phyloP scores from a whole-genome alignment of 2,329 filamentous ascomycete genomes.

The Aureobasidium sp. region DNA sequence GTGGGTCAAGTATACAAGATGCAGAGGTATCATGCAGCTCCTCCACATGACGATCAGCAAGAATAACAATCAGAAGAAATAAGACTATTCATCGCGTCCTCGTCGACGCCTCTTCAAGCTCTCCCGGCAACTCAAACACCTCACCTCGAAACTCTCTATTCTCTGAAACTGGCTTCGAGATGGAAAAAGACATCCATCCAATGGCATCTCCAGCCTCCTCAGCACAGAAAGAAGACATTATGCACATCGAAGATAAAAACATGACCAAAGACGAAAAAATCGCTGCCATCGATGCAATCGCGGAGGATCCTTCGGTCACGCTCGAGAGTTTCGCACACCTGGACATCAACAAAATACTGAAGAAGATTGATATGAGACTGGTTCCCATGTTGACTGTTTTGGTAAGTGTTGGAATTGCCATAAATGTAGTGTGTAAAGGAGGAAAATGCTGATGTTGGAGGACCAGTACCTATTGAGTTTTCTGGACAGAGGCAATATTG shows the following conservation, averaged over 20 bases:
- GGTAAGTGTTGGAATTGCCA: conserved; percentile 13
- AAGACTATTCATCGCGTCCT: background rate
- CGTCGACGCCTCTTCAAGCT: background rate
- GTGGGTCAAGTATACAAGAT: background rate
- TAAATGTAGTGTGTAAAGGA: background rate
- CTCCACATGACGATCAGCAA: background rate
- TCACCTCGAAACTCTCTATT: background rate
- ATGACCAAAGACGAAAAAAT: conserved; percentile 15
- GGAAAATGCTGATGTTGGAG: background rate
- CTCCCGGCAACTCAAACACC: background rate
- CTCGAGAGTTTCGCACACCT: conserved; percentile 19
- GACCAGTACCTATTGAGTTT: conserved; percentile 26
- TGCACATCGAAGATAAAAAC: conserved; percentile 4
- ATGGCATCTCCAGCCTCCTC: too few relatives aligned
- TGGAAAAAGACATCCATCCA: background rate
- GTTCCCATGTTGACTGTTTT: conserved; percentile 34
- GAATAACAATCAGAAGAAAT: background rate
- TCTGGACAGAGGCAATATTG: conserved; percentile 24
- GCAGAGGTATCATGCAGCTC: background rate
- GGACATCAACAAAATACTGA: conserved; percentile 40
- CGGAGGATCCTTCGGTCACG: conserved; percentile 29
- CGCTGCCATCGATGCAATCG: conserved; percentile 16
- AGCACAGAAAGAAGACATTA: conserved; percentile 3
- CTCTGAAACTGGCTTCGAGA: background rate
- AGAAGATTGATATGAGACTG: conserved; percentile 39